Percentiles rank a stretch among this genome's conserved stretches.
Conservation (phyloP, 257 asterid genomes). For the Nicotiana paniculata region DNA sequence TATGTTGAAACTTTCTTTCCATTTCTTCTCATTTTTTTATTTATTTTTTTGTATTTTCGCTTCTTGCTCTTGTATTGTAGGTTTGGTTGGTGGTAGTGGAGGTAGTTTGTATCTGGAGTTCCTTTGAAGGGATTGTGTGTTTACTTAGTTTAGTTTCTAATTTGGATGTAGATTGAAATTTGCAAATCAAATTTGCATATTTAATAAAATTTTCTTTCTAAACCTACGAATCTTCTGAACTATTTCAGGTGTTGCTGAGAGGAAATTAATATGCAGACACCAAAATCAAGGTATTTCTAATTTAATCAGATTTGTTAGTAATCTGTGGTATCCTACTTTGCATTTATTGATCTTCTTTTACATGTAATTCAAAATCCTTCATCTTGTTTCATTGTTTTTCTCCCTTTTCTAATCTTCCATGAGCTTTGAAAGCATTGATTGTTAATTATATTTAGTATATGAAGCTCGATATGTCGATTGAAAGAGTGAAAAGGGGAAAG, state of each 20-base stretch:
- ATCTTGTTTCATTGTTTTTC: neutral
- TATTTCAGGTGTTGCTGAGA: constrained; percentile 37
- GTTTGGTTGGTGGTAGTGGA: constrained; percentile 84
- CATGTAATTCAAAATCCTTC: neutral
- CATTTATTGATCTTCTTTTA: neutral
- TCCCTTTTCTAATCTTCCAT: neutral
- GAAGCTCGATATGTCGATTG: neutral
- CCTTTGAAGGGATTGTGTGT: constrained; percentile 66
- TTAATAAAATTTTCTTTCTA: constrained; percentile 10
- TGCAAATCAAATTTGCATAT: constrained; percentile 18
- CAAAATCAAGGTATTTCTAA: constrained; percentile 62
- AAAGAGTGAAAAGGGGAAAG: neutral
- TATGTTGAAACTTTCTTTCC: constrained; percentile 19
- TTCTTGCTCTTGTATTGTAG: constrained; percentile 26
- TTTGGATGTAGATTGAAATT: constrained; percentile 31
- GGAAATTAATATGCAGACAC: constrained; percentile 60
- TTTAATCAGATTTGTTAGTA: neutral
- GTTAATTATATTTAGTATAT: neutral
- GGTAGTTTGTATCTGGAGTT: constrained; percentile 64
- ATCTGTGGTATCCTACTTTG: neutral
- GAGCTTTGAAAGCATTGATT: neutral
- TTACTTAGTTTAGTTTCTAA: constrained; percentile 25
- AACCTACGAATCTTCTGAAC: constrained; percentile 33
- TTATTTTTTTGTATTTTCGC: neutral
- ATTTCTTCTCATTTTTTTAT: neutral